Percentiles rank a stretch among this genome's conserved stretches.
Conservation (phyloP, 1,139 yeast species). For the Debaryomycetaceae sp. region DNA sequence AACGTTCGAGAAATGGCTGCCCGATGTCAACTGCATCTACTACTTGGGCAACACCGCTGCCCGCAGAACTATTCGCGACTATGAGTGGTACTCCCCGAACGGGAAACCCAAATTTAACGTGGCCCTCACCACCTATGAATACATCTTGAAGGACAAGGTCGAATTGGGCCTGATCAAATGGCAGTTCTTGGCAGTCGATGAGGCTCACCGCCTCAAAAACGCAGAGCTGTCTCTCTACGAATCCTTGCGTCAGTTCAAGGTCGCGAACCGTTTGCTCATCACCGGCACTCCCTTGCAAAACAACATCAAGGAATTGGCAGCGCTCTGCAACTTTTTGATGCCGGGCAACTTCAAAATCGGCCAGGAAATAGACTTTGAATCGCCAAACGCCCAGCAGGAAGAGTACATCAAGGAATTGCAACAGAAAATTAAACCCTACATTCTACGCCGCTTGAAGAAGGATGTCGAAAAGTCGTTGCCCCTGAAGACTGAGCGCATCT, state of each 20-base stretch:
- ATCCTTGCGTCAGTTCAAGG: constrained; percentile 72
- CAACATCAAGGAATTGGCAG: constrained; percentile 90
- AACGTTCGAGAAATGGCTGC: constrained; percentile 96
- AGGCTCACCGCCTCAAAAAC: constrained; percentile 93
- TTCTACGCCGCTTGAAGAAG: constrained; percentile 83
- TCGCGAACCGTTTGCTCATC: constrained; percentile 73
- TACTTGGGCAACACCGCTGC: constrained; percentile 90
- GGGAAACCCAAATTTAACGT: constrained; percentile 76
- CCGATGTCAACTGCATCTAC: constrained; percentile 85
- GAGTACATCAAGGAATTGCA: constrained; percentile 79
- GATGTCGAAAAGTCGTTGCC: constrained; percentile 97
- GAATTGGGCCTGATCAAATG: constrained; percentile 79
- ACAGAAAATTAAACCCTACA: constrained; percentile 76
- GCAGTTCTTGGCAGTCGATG: constrained; percentile 98
- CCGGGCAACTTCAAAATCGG: constrained; percentile 88
- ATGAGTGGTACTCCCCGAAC: constrained; percentile 59
- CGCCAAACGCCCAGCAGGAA: constrained; percentile 81
- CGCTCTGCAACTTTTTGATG: constrained; percentile 88
- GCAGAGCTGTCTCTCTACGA: constrained; percentile 91
- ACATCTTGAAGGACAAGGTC: constrained; percentile 74
- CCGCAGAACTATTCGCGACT: constrained; percentile 69
- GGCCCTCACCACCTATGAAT: constrained; percentile 87
- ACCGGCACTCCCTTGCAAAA: constrained; percentile 98
- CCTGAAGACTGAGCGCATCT: constrained; percentile 85
- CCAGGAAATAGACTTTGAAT: constrained; percentile 86